Base-by-base conservation (phyloP, 768 basidiomycete genomes). In the Tulasnella sp. region DNA sequence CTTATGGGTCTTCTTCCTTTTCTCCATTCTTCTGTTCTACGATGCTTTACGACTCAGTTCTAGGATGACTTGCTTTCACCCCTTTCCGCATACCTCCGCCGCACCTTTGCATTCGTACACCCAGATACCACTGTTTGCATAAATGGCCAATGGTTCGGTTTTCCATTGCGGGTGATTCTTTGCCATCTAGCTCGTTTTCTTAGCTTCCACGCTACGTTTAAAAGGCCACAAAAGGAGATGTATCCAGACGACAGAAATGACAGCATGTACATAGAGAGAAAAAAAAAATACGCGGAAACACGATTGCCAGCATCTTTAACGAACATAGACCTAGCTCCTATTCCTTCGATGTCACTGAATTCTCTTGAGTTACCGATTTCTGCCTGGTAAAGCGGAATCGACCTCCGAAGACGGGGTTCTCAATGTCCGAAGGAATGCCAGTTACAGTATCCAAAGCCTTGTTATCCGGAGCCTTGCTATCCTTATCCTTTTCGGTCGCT, bases 401-500 rank as follows among this genome's bases (percentile, higher is more conserved):
- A 31, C 64, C 64, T 69, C 64, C 64, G 37, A 69, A 69, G 64
- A 34, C 64, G 1, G 64, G 64, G 12, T 37, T 69, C 34, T 69
- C 64, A 18, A 18, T 69, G 9, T 69, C 64, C 34, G 64, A 69
- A 69, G 64, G 64, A 22, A 37, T 6, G 6, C 31, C 34, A 7
- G 64, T 37, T 37, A 28, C 34, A 28, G 64, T 24, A 31, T 69
- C 64, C 40, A n/a, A 37, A 75, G 40, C 74, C 40, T 75, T 42
- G 74, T 6, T 75, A 1, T 42, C 85, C 82, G 46, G 46, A 46
- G 46, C 46, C 46, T 46, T 46, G 46, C 84, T 84, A 42, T 83
- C 84, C 69, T 60, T 80, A 44, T 80, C 81, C 87, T 88, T 91
- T 80, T 89, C 86, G 80, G 85, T 85, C 76, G 83, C 83, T 76